Conservation (phyloP, 805 yeast species). For the Ogataea minuta region DNA sequence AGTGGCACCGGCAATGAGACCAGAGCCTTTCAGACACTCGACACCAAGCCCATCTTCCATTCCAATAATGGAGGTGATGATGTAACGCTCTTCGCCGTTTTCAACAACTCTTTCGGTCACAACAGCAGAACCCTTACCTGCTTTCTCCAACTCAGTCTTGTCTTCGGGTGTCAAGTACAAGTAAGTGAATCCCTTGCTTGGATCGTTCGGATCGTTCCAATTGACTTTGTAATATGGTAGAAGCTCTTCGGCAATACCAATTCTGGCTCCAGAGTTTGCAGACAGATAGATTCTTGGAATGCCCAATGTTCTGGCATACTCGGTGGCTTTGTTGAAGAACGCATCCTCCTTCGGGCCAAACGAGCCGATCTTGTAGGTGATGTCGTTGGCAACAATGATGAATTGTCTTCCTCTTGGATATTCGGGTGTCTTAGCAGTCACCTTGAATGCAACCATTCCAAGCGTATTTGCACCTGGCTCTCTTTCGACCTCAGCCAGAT, state of each 20-base stretch:
- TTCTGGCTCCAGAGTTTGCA: slow-evolving; percentile 99
- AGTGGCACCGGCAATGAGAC: slow-evolving; percentile 98
- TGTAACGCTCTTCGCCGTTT: slow-evolving; percentile 77
- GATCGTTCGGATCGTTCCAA: slow-evolving; percentile 79
- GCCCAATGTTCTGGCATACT: slow-evolving; percentile 84
- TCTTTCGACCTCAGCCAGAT: slow-evolving; percentile 82
- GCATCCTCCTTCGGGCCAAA: slow-evolving; percentile 96
- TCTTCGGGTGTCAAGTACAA: slow-evolving; percentile 77
- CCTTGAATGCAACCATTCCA: slow-evolving; percentile 97
- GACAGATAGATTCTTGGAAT: slow-evolving; percentile 94
- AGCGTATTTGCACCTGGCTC: slow-evolving; percentile 95
- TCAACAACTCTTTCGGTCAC: slow-evolving; percentile 79
- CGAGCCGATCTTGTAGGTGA: slow-evolving; percentile 97
- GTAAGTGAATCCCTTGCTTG: slow-evolving; percentile 86
- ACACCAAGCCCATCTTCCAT: slow-evolving; percentile 97
- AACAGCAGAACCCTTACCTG: slow-evolving; percentile 61
- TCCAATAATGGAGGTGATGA: slow-evolving; percentile 85
- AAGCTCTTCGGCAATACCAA: slow-evolving; percentile 96
- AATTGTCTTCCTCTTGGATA: slow-evolving; percentile 95
- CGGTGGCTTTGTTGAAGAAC: slow-evolving; percentile 90
- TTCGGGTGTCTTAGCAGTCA: slow-evolving; percentile 91
- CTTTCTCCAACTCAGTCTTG: slow-evolving; percentile 50
- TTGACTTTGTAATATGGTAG: slow-evolving; percentile 86
- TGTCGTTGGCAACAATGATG: slow-evolving; percentile 92
- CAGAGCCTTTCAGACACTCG: slow-evolving; percentile 97